These are phyloP conservation scores for Suhomyces faveliae DNA, from an alignment of 805 yeast species.

Conservation along the genomic window DNA sequence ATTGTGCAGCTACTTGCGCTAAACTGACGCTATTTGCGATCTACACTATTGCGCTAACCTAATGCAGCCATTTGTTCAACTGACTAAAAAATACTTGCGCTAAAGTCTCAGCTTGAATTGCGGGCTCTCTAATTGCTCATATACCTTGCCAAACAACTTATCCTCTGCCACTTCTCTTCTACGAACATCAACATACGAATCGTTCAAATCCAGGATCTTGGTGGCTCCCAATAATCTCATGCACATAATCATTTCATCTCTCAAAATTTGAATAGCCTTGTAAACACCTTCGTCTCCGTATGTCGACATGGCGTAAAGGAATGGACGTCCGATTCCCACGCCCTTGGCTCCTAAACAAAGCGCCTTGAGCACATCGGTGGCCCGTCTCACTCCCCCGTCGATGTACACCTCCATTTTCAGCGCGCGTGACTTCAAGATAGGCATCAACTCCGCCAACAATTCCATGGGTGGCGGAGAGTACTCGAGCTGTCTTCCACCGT, in stretches of 20 bases:
- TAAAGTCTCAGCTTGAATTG: slow-evolving; percentile 5
- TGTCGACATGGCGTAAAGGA: slow-evolving; percentile 73
- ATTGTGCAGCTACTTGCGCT: too few relatives aligned
- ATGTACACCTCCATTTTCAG: slow-evolving; percentile 60
- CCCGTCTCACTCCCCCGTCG: slow-evolving; percentile 79
- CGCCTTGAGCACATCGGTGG: slow-evolving; percentile 75
- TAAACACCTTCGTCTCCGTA: slow-evolving; percentile 76
- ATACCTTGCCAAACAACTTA: slow-evolving; percentile 50
- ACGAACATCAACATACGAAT: slow-evolving; percentile 29
- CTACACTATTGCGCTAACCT: too few relatives aligned
- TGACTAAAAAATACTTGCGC: too few relatives aligned
- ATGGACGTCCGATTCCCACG: slow-evolving; percentile 74
- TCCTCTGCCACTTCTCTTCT: slow-evolving; percentile 52
- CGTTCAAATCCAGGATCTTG: slow-evolving; percentile 34
- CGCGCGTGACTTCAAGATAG: slow-evolving; percentile 38
- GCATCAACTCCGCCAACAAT: slow-evolving; percentile 54
- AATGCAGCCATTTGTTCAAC: too few relatives aligned
- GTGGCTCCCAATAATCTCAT: slow-evolving; percentile 67
- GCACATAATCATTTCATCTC: slow-evolving; percentile 60
- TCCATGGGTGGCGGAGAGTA: slow-evolving; percentile 61
- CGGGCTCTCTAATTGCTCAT: slow-evolving; percentile 55
- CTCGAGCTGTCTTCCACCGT: slow-evolving; percentile 74
- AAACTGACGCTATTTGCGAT: too few relatives aligned
- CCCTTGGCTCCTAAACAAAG: slow-evolving; percentile 75
- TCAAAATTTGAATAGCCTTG: slow-evolving; percentile 60